These are phyloP conservation scores for Phaeosphaeria sp. DNA, from an alignment of 2,329 filamentous ascomycete species.

Conservation along the genomic window DNA sequence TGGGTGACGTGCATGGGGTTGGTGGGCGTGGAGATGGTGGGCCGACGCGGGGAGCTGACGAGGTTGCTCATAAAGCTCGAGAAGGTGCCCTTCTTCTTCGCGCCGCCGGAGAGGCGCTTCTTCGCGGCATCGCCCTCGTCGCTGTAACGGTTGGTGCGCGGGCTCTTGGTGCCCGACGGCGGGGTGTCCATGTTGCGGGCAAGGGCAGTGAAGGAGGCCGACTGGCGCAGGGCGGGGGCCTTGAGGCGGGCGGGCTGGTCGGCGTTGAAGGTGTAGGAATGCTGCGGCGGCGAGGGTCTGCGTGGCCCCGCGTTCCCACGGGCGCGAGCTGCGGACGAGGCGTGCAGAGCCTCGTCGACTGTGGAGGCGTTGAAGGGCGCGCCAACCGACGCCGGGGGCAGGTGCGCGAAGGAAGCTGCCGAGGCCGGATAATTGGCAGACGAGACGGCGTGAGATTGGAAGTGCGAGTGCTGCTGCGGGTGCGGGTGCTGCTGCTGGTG, in stretches of 20 bases:
- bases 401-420: conserved; percentile 10
- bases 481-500: conserved; percentile 2
- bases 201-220: conserved; percentile 51
- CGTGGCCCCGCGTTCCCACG: conserved; percentile 11
- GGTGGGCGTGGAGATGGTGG: conserved; percentile 95
- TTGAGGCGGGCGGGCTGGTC: conserved; percentile 27
- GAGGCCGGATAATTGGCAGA: not conserved
- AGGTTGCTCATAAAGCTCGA: conserved; percentile 49
- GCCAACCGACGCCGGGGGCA: conserved; percentile 31
- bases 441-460: not conserved
- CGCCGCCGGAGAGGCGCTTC: conserved; percentile 43
- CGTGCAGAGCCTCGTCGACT: conserved; percentile 35
- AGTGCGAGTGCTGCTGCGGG: conserved; percentile 6
- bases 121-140: conserved; percentile 41
- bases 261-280: conserved; percentile 36
- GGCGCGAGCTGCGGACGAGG: not conserved
- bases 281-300: conserved; percentile 36
- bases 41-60: conserved; percentile 76
- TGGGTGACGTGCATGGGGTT: conserved; percentile 98
- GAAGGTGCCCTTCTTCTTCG: conserved; percentile 51
- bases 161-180: conserved; percentile 44
- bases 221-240: conserved; percentile 47
- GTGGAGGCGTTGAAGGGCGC: conserved; percentile 48
- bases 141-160: conserved; percentile 48
- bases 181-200: conserved; percentile 54